phyloP scores from a whole-genome alignment of 441 rosid genomes.

The Populus hybrid region DNA sequence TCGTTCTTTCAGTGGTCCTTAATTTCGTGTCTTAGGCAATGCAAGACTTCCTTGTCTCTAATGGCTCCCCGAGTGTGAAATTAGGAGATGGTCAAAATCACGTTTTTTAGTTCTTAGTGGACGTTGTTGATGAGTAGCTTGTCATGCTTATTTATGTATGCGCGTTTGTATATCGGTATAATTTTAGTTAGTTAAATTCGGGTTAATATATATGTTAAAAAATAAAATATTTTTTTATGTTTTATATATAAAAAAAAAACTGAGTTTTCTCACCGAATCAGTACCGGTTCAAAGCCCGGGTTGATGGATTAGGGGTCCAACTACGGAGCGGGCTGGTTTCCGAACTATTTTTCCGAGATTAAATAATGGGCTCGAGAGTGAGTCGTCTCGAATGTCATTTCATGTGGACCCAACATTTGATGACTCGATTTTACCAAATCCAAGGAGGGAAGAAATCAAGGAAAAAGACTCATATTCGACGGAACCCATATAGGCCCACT shows the following conservation, averaged over 20 bases:
- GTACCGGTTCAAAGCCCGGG: not conserved
- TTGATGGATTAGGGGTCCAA: not conserved
- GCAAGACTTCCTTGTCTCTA: not conserved
- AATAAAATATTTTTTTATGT: not conserved
- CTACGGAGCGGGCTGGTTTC: too few species aligned
- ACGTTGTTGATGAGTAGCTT: not conserved
- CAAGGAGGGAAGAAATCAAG: not conserved
- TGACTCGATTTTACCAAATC: not conserved
- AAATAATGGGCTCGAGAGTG: not conserved
- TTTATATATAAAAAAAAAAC: too few species aligned
- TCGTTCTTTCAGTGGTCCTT: not conserved
- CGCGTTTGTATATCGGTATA: not conserved
- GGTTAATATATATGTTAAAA: too few species aligned
- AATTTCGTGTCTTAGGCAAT: not conserved
- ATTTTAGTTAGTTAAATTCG: too few species aligned
- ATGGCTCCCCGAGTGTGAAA: not conserved
- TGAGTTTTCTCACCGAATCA: not conserved
- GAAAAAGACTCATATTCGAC: not conserved
- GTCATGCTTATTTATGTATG: not conserved
- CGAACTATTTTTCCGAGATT: too few species aligned
- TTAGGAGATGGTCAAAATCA: not conserved
- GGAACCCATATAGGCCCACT: not conserved
- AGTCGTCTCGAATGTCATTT: not conserved
- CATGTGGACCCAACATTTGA: not conserved
- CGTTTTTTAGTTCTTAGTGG: not conserved